These are phyloP conservation scores for Zygosaccharomyces siamensis DNA, from an alignment of 805 yeast genomes.

Conservation along the genomic window DNA sequence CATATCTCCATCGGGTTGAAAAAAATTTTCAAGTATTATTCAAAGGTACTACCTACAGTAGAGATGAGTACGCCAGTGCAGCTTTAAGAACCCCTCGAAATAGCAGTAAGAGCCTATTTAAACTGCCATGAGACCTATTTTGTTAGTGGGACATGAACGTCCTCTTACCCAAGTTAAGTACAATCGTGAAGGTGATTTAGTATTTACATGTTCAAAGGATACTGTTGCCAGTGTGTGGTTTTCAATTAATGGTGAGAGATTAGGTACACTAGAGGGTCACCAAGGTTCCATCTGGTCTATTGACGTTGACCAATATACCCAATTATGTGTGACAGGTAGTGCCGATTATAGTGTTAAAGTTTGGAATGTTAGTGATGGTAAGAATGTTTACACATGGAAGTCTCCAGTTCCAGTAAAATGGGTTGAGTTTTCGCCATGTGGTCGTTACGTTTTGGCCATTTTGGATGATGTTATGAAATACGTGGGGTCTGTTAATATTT, in stretches of 20 bases:
- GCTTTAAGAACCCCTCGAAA: neutral
- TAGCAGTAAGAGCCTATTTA: neutral
- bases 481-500: constrained; percentile 69
- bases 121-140: constrained; percentile 53
- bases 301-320: constrained; percentile 71
- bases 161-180: constrained; percentile 93
- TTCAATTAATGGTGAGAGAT: constrained; percentile 90
- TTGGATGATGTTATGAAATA: constrained; percentile 92
- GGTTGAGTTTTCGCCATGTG: constrained; percentile 78
- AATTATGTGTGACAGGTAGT: constrained; percentile 76
- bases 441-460: constrained; percentile 62
- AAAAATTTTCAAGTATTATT: constrained; percentile 6
- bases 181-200: constrained; percentile 91
- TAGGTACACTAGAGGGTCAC: constrained; percentile 88
- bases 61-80: neutral
- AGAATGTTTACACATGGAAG: constrained; percentile 65
- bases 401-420: constrained; percentile 84
- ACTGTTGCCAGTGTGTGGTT: constrained; percentile 87
- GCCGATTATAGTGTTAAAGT: constrained; percentile 83
- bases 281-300: constrained; percentile 93
- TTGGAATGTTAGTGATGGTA: constrained; percentile 81
- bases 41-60: neutral
- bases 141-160: constrained; percentile 94
- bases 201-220: constrained; percentile 91
- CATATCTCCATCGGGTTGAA: neutral